Base-by-base conservation (phyloP, 805 yeast species). In the Yarrowia deformans region DNA sequence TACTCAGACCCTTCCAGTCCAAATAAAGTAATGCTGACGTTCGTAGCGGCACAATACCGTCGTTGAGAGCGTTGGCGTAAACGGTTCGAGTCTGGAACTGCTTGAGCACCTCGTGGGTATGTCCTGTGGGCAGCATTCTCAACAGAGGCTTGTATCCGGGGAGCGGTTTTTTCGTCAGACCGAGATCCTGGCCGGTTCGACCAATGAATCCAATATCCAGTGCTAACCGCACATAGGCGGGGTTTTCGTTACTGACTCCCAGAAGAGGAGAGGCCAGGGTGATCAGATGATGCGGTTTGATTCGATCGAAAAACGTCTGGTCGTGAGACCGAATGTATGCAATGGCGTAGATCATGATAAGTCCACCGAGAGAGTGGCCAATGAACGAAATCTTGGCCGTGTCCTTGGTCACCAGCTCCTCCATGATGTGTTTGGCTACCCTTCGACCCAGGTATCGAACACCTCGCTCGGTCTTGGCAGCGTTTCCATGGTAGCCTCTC, bases 361-460 rank as follows among this genome's bases (percentile, higher is more conserved):
- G 85, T 0, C 99, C 99, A 18, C 99, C 99, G 34, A 95, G 80
- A 0, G 98, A 94, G 78, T 95, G 99, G 1, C 95, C 97, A 23
- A 95, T 81, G 74, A 95, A 93, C 1, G 98, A 94, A 5, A 94
- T 86, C 73, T 86, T 87, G 13, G 79, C 77, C 8, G 91, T 87
- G 16, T 80, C 77, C 5, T 82, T 81, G 18, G 69, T 52, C 13
- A 84, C 78, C 58, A 89, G 79, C 39, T 86, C 88, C 48, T 84
- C 81, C 6, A 88, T 82, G 32, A 94, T 80, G 77, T 84, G 91
- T 70, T 88, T 88, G 0, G 92, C 98, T 34, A 93, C 85, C 45
- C 97, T 80, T 69, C 87, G 84, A 1, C 99, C 99, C 60, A 93
- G 78, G 76, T 88, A 91, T 77, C 90, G 89, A 49, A 95, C 85